A percentile compares a stretch with the other conserved stretches of the same genome.
Conservation (phyloP, 805 yeast species). For the Suhomyces xylopsoci region DNA sequence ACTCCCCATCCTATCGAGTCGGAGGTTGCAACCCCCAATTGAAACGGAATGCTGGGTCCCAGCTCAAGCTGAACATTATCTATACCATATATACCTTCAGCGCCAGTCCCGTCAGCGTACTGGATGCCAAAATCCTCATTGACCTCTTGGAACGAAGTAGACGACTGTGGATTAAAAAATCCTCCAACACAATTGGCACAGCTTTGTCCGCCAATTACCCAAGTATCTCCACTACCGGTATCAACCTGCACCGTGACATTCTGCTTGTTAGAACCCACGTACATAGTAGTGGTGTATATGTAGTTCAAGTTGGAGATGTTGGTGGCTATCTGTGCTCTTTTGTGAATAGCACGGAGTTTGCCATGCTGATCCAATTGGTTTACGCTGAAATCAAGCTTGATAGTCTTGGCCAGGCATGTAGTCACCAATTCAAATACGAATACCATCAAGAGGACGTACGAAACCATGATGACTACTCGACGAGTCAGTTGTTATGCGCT, state of each 20-base stretch:
- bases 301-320: neutral
- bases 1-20: constrained; percentile 4
- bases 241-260: constrained; percentile 7
- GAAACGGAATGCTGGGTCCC: constrained; percentile 2
- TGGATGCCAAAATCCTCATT: constrained; percentile 2
- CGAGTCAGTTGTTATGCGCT: neutral
- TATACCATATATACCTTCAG: constrained; percentile 5
- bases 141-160: constrained; percentile 7
- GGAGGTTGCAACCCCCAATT: constrained; percentile 7
- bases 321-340: neutral
- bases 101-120: constrained; percentile 4
- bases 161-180: constrained; percentile 6
- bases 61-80: constrained; percentile 7
- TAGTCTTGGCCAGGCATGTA: neutral
- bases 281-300: constrained; percentile 4
- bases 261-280: constrained; percentile 9
- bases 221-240: constrained; percentile 11
- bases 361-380: neutral
- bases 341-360: neutral
- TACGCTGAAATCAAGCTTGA: neutral
- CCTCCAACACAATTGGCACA: constrained; percentile 2
- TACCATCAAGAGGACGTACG: neutral
- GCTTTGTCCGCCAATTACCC: constrained; percentile 3
- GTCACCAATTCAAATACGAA: neutral
- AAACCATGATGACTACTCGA: neutral